phyloP scores from a whole-genome alignment of 2,329 filamentous ascomycete species.

The Hypoxylon sp. region DNA sequence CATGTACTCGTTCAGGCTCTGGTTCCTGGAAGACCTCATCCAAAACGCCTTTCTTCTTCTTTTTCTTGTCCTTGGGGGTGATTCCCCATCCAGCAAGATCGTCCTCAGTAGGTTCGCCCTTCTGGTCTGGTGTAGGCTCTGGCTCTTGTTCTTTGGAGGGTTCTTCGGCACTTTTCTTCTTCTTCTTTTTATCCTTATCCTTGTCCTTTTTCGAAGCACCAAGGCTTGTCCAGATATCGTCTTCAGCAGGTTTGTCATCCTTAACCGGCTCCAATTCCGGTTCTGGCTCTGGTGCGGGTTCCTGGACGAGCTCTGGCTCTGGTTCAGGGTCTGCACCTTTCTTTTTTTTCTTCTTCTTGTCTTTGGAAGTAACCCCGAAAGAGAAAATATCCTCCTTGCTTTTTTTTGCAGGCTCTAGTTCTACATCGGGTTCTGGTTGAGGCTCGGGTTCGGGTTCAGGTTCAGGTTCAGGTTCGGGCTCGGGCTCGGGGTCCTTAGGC shows the following conservation, averaged over 20 bases:
- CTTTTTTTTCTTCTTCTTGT: constrained; percentile 53
- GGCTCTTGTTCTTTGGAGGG: constrained; percentile 43
- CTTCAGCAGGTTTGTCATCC: constrained; percentile 41
- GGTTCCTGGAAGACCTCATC: constrained; percentile 30
- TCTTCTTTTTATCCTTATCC: constrained; percentile 45
- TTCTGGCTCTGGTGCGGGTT: constrained; percentile 37
- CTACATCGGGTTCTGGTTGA: constrained; percentile 43
- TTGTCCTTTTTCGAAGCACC: constrained; percentile 44
- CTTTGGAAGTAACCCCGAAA: constrained; percentile 33
- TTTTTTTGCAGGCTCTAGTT: constrained; percentile 24
- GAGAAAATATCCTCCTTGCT: constrained; percentile 32
- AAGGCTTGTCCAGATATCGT: constrained; percentile 34
- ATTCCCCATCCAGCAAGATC: constrained; percentile 50
- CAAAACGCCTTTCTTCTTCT: constrained; percentile 54
- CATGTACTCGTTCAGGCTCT: constrained; percentile 24
- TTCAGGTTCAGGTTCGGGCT: constrained; percentile 40
- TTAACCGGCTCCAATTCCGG: constrained; percentile 43
- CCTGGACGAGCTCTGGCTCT: constrained; percentile 20
- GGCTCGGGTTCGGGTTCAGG: constrained; percentile 47
- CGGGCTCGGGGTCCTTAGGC: constrained; percentile 10
- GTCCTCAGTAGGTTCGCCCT: constrained; percentile 49
- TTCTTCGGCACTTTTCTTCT: constrained; percentile 45
- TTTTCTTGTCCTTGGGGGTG: constrained; percentile 50
- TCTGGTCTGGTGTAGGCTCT: constrained; percentile 24
- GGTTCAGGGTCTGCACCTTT: constrained; percentile 36